phyloP scores from a whole-genome alignment of 306 rosid species.

The Vigna reflexopilosa region DNA sequence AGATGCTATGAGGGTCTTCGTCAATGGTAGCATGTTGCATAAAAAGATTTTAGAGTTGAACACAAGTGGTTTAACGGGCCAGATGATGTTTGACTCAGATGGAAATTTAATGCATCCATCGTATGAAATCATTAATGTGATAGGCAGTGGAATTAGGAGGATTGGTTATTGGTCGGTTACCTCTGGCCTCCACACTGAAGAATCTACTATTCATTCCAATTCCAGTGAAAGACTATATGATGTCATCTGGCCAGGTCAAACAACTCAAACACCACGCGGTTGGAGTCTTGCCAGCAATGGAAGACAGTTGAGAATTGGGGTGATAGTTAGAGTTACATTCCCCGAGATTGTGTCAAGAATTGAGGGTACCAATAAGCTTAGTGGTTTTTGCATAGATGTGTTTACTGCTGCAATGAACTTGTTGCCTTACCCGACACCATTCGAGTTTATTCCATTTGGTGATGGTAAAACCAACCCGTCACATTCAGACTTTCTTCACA shows the following conservation, averaged over 20 bases:
- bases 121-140: slow-evolving; percentile 74
- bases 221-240: slow-evolving; percentile 49
- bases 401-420: slow-evolving; percentile 67
- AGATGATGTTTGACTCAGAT: slow-evolving; percentile 50
- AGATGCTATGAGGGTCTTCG: slow-evolving; percentile 60
- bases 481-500: slow-evolving; percentile 56
- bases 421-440: slow-evolving; percentile 75
- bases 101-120: slow-evolving; percentile 61
- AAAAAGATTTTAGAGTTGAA: slow-evolving; percentile 53
- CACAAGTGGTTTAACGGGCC: slow-evolving; percentile 71
- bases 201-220: slow-evolving; percentile 47
- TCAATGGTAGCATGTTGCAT: slow-evolving; percentile 56
- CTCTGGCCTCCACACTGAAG: slow-evolving; percentile 60
- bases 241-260: slow-evolving; percentile 81
- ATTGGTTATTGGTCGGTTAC: slow-evolving; percentile 85
- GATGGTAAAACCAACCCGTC: slow-evolving; percentile 70
- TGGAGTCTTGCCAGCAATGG: slow-evolving; percentile 80
- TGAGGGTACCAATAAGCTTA: slow-evolving; percentile 55
- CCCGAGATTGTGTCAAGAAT: slow-evolving; percentile 58
- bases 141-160: slow-evolving; percentile 65
- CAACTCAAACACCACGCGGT: slow-evolving; percentile 68
- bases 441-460: slow-evolving; percentile 61
- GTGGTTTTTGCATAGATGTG: slow-evolving; percentile 81
- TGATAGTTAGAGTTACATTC: slow-evolving; percentile 62
- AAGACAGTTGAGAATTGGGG: slow-evolving; percentile 69